Percentiles rank a stretch among this genome's conserved stretches.
Evolutionary conservation across 345 rosid species (phyloP).

Genomic region (Limnanthes douglasii): DNA sequence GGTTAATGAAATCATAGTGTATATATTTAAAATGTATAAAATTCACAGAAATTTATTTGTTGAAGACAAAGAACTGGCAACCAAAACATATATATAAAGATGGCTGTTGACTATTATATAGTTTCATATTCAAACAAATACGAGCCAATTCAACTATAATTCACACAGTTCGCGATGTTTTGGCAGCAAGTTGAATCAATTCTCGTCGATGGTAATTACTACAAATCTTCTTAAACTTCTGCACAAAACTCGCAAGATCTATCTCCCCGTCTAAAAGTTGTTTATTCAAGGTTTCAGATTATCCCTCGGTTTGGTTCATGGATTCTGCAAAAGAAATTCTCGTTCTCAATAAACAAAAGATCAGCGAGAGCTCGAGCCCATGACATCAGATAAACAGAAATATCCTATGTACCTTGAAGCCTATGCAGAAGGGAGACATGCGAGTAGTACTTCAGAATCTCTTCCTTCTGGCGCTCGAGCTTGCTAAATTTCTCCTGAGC

Average conservation of each 20-base stretch:
- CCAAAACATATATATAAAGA: too few species aligned
- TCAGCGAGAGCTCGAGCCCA: too few species aligned
- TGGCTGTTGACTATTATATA: too few species aligned
- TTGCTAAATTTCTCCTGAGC: constrained; percentile 52
- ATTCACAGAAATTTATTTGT: too few species aligned
- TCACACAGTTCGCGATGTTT: constrained; percentile 21
- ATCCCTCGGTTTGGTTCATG: constrained; percentile 38
- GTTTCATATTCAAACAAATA: constrained; percentile 1
- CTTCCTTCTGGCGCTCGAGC: constrained; percentile 43
- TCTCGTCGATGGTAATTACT: constrained; percentile 41
- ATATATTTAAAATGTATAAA: too few species aligned
- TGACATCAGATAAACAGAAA: background rate
- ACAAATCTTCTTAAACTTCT: constrained; percentile 50
- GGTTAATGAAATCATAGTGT: too few species aligned
- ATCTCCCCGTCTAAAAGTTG: constrained; percentile 41
- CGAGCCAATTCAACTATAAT: background rate
- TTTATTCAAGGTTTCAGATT: constrained; percentile 39
- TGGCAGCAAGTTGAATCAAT: constrained; percentile 41
- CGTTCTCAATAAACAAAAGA: constrained; percentile 4
- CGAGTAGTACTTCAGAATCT: constrained; percentile 32
- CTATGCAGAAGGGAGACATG: constrained; percentile 24
- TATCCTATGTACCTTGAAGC: constrained; percentile 38
- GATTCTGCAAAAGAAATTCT: constrained; percentile 23
- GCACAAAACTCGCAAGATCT: constrained; percentile 32
- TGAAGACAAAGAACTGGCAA: too few species aligned